Evolutionary conservation across 306 rosid genomes (phyloP).

Genomic region (Hippophae rhamnoides): DNA sequence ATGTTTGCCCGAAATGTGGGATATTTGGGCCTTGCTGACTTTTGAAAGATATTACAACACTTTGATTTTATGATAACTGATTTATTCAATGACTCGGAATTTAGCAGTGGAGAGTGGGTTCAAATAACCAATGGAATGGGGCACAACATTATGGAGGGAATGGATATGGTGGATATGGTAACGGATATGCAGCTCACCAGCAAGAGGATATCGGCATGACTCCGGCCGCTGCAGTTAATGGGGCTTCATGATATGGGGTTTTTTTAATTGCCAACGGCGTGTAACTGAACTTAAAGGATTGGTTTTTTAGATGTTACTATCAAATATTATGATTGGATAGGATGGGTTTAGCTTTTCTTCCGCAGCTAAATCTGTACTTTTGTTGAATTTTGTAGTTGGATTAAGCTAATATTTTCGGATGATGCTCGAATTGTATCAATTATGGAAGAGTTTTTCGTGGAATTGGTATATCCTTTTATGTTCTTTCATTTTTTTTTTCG

Average conservation of each 20-base stretch:
- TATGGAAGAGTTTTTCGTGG: conserved; percentile 23
- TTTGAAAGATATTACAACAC: too few species aligned
- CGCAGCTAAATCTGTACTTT: conserved; percentile 30
- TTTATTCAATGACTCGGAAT: conserved; percentile 15
- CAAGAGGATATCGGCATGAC: conserved; percentile 59
- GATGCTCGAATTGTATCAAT: conserved; percentile 29
- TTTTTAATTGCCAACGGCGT: not conserved
- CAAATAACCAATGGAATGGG: conserved; percentile 57
- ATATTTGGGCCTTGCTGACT: too few species aligned
- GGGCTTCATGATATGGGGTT: conserved; percentile 43
- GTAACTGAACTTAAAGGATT: conserved; percentile 23
- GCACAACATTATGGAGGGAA: conserved; percentile 43
- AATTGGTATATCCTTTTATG: not conserved
- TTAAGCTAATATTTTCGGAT: conserved; percentile 24
- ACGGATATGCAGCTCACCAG: conserved; percentile 48
- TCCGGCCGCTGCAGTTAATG: conserved; percentile 56
- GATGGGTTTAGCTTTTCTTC: conserved; percentile 39
- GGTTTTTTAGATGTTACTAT: conserved; percentile 17
- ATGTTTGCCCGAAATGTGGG: too few species aligned
- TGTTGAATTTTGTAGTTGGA: conserved; percentile 38
- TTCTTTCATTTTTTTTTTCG: too few species aligned
- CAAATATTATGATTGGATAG: conserved; percentile 22
- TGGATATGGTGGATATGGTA: conserved; percentile 55
- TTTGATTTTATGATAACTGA: conserved; percentile 6
- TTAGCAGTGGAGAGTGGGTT: conserved; percentile 75